These are phyloP conservation scores for Eremothecium gossypii DNA, from an alignment of 1,139 yeast genomes.

Conservation along the genomic window DNA sequence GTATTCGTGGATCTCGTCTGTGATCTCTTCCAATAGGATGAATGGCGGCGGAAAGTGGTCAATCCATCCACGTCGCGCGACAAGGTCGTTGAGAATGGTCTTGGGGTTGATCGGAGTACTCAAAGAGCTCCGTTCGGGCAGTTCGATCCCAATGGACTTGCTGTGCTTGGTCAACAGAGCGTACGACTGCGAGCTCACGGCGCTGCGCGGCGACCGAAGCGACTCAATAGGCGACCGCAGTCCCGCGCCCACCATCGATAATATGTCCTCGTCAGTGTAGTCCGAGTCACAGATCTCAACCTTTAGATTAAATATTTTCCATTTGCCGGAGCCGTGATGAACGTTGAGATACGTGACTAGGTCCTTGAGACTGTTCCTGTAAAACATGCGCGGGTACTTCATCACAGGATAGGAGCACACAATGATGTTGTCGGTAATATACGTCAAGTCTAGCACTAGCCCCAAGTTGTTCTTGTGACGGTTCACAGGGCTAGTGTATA, in stretches of 20 bases:
- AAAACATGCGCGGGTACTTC: slow-evolving; percentile 37
- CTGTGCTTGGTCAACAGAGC: slow-evolving; percentile 2
- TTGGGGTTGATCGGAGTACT: not conserved
- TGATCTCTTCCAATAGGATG: slow-evolving; percentile 35
- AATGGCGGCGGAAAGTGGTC: slow-evolving; percentile 79
- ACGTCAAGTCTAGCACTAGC: slow-evolving; percentile 48
- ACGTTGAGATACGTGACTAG: slow-evolving; percentile 41
- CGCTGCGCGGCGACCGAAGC: not conserved
- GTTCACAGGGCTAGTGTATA: slow-evolving; percentile 22
- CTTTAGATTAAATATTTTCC: slow-evolving; percentile 71
- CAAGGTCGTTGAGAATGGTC: not conserved
- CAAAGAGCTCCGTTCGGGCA: not conserved
- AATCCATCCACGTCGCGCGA: slow-evolving; percentile 35
- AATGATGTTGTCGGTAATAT: slow-evolving; percentile 49
- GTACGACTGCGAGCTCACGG: not conserved
- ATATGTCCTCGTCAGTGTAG: slow-evolving; percentile 33
- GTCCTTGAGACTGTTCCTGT: slow-evolving; percentile 47
- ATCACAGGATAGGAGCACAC: slow-evolving; percentile 70
- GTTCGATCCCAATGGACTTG: not conserved
- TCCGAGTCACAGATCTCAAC: slow-evolving; percentile 49
- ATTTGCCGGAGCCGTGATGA: slow-evolving; percentile 40
- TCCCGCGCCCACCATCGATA: slow-evolving; percentile 2
- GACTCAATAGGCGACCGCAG: not conserved
- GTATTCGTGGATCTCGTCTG: slow-evolving; percentile 40
- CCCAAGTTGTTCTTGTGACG: slow-evolving; percentile 21